Conservation (phyloP, 2,329 filamentous ascomycete genomes). For the Fusarium redolens region DNA sequence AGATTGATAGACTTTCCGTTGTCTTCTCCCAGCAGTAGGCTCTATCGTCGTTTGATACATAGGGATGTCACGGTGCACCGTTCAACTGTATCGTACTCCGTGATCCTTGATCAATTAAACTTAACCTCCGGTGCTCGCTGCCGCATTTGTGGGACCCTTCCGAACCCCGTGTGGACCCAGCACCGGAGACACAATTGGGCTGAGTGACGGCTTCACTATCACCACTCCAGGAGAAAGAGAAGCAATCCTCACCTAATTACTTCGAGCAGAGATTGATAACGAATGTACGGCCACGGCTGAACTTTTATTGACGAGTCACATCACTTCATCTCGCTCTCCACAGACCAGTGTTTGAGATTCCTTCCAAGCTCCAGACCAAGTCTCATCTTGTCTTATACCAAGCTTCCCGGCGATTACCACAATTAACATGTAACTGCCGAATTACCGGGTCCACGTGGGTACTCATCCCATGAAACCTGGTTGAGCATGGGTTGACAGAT, state of each 20-base stretch:
- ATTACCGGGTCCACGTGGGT: neutral
- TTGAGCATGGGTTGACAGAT: neutral
- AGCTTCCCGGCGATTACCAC: neutral
- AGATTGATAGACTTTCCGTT: neutral
- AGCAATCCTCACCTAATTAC: too few relatives aligned
- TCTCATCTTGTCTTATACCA: neutral
- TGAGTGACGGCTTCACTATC: neutral
- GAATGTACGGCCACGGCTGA: accelerated
- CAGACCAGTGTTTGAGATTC: neutral
- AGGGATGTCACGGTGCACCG: too few relatives aligned
- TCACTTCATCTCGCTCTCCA: neutral
- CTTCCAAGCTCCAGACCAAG: neutral
- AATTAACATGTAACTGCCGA: neutral
- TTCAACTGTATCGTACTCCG: neutral
- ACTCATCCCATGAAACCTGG: neutral
- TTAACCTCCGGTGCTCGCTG: neutral
- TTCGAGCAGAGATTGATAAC: neutral
- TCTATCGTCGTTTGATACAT: neutral
- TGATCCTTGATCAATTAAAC: neutral
- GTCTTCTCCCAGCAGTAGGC: accelerated
- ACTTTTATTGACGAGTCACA: neutral
- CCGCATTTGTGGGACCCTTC: neutral
- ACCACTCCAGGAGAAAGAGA: too few relatives aligned
- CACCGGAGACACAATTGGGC: neutral
- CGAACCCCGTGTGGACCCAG: neutral